phyloP scores from a whole-genome alignment of 2,329 filamentous ascomycete genomes.

The Microcyclospora tardicrescens region DNA sequence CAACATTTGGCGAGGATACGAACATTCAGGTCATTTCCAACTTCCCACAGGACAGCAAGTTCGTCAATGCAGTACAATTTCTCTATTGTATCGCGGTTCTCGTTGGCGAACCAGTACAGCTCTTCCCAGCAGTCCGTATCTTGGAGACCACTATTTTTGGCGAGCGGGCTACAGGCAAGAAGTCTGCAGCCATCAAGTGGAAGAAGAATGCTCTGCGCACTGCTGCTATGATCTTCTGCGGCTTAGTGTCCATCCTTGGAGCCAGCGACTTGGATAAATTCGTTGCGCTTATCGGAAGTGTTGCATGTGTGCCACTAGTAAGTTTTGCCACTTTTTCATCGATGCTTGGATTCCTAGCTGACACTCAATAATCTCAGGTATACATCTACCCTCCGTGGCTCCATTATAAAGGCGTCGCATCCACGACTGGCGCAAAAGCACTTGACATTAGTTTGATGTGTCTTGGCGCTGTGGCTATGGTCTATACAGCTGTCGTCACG shows the following conservation, averaged over 20 bases:
- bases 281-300: constrained; percentile 58
- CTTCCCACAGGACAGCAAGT: constrained; percentile 54
- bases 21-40: constrained; percentile 66
- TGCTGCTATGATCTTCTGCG: constrained; percentile 44
- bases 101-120: constrained; percentile 60
- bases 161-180: constrained; percentile 52
- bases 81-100: constrained; percentile 61
- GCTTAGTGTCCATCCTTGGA: constrained; percentile 48
- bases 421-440: constrained; percentile 40
- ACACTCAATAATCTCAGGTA: constrained; percentile 20
- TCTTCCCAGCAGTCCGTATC: constrained; percentile 62
- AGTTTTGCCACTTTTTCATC: too few species aligned
- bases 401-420: constrained; percentile 55
- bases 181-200: constrained; percentile 54
- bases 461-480: constrained; percentile 53
- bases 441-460: constrained; percentile 51
- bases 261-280: constrained; percentile 61
- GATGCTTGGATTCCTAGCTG: too few species aligned
- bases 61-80: constrained; percentile 67
- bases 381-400: constrained; percentile 64
- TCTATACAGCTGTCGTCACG: constrained; percentile 55
- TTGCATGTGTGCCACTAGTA: constrained; percentile 58
- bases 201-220: constrained; percentile 59
- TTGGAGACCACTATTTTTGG: constrained; percentile 56
- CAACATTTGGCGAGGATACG: constrained; percentile 55